phyloP scores from a whole-genome alignment of 306 rosid genomes.

The Hippophae rhamnoides region DNA sequence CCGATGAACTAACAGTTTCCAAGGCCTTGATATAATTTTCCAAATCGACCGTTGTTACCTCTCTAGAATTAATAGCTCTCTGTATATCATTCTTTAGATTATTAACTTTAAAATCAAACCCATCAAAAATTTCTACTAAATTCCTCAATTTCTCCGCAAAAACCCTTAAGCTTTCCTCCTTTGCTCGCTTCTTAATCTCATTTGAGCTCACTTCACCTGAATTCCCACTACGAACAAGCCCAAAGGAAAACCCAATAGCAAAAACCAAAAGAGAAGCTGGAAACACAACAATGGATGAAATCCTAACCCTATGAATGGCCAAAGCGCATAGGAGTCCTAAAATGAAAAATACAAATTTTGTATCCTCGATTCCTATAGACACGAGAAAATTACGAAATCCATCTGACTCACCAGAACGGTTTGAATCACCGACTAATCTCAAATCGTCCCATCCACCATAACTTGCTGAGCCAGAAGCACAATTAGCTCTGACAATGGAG shows the following conservation, averaged over 20 bases:
- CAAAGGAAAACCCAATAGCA: conserved; percentile 59
- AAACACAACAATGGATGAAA: conserved; percentile 62
- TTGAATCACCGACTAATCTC: conserved; percentile 20
- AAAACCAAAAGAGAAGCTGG: conserved; percentile 71
- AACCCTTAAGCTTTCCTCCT: conserved; percentile 36
- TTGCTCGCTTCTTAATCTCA: conserved; percentile 44
- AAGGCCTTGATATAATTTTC: conserved; percentile 41
- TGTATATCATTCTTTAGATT: conserved; percentile 43
- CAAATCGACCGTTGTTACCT: conserved; percentile 46
- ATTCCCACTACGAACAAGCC: conserved; percentile 47
- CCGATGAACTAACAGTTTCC: conserved; percentile 32
- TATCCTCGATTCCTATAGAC: conserved; percentile 59
- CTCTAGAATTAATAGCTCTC: conserved; percentile 46
- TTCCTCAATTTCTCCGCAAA: conserved; percentile 40
- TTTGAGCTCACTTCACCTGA: conserved; percentile 28
- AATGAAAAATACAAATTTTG: conserved; percentile 47
- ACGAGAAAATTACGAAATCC: conserved; percentile 47
- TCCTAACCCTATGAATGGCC: conserved; percentile 75
- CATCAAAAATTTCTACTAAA: conserved; percentile 45
- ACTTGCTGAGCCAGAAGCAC: conserved; percentile 25
- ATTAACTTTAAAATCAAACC: conserved; percentile 35
- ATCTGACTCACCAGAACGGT: conserved; percentile 42
- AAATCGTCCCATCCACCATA: conserved; percentile 89
- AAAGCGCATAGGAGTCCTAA: conserved; percentile 70
- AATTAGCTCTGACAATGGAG: conserved; percentile 28